Evolutionary conservation across 2,329 filamentous ascomycete genomes (phyloP), one percentile per base, ranked within the genome.

Genomic region (Sporothrix pseudoabietina): DNA sequence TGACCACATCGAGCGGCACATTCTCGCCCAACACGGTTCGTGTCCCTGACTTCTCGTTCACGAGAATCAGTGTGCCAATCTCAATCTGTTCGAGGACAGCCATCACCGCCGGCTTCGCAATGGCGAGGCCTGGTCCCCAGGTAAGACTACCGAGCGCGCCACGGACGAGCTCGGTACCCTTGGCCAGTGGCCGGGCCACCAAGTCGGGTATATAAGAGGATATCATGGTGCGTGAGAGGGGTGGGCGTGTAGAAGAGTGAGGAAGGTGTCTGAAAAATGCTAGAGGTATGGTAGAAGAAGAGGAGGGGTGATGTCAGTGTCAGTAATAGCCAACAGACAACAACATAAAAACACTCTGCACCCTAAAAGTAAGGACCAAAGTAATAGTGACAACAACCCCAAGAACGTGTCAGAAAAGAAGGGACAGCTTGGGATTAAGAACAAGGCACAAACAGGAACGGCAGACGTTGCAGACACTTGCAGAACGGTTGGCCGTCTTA

Each of bases 1-100:
- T 68, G 49, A 68, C 44, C 30, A 16, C 19, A 10, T 41, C n/a
- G 9, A 70, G 26, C 7, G 71, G 63, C 44, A 70, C 76, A 77
- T 85, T 81, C 78, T 87, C 80, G 1, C 86, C 86, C 74, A 84
- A 86, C 9, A 83, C 78, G 59, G 80, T 78, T 71, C 81, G 82
- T 49, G 82, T 80, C 5, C 82, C 82, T 0, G 81, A 80, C 0
- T 83, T 82, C 77, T 86, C 82, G 76, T 88, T 86, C 14, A 85
- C 80, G 22, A 88, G 78, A 16, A 86, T 75, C 22, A 88, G 77
- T 0, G 85, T 86, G 19, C 86, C 86, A 12, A 80, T 76, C 71
- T 86, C 81, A 69, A 88, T 85, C 57, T 81, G 82, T 3, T 82
- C 82, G 41, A 88, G 81, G 1, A 85, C 79, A 2, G 83, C 82